Conservation (phyloP, 116 monocot genomes). For the Dioscorea cayenensis region DNA sequence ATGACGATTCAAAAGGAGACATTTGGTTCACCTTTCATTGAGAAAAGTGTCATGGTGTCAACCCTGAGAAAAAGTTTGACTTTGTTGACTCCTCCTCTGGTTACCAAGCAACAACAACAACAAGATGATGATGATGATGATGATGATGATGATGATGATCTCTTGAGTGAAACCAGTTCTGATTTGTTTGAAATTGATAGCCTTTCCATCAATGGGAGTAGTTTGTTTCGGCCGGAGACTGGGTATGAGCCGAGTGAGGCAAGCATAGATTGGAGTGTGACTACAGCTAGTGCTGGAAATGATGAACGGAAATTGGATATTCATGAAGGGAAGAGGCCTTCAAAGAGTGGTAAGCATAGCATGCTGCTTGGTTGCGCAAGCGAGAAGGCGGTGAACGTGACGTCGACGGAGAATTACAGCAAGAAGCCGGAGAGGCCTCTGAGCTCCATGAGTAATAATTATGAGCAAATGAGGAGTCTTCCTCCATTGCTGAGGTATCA, state of each 20-base stretch:
- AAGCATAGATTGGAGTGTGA: constrained; percentile 60
- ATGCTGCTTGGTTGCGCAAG: constrained; percentile 31
- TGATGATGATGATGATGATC: constrained; percentile 13
- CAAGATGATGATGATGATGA: neutral
- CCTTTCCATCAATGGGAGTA: constrained; percentile 10
- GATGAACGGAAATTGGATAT: neutral
- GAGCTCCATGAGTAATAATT: neutral
- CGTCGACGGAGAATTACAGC: neutral
- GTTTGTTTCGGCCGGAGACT: neutral
- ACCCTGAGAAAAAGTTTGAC: neutral
- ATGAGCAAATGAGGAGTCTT: neutral
- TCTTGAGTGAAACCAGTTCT: constrained; percentile 52
- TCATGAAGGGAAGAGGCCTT: neutral
- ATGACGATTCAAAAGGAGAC: neutral
- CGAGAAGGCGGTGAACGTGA: constrained; percentile 35
- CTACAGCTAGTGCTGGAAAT: constrained; percentile 32
- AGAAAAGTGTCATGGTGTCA: no score
- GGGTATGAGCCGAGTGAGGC: constrained; percentile 61
- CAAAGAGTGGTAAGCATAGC: neutral
- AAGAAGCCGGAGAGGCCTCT: neutral
- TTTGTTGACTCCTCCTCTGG: neutral
- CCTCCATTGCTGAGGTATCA: neutral
- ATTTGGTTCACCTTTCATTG: neutral
- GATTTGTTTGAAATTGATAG: constrained; percentile 72
- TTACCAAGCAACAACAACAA: no score